These are phyloP conservation scores for Scorias spongiosa DNA, from an alignment of 2,329 filamentous ascomycete genomes.

Conservation along the genomic window DNA sequence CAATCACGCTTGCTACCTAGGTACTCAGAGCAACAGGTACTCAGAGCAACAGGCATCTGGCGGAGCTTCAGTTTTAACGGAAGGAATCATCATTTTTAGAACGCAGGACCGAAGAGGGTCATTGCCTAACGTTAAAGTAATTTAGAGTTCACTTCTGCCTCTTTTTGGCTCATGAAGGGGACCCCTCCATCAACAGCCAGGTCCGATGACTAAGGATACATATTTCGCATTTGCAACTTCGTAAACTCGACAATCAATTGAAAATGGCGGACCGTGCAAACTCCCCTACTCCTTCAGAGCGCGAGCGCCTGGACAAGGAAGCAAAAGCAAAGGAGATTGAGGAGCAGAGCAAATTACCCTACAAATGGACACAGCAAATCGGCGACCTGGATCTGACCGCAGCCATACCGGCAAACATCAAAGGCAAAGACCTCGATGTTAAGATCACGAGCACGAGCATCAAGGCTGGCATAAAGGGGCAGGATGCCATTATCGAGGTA, in stretches of 20 bases:
- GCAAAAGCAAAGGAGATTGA: conserved; percentile 57
- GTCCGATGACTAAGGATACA: not conserved
- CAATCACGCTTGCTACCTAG: no score
- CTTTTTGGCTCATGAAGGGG: no score
- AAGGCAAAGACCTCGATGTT: conserved; percentile 69
- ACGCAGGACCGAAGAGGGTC: no score
- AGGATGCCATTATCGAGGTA: conserved; percentile 70
- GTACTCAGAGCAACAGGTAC: no score
- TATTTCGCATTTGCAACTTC: not conserved
- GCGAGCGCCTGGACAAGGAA: conserved; percentile 40
- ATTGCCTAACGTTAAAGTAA: no score
- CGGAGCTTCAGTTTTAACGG: no score
- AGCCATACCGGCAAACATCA: conserved; percentile 65
- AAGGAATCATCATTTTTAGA: no score
- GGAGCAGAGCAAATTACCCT: conserved; percentile 82
- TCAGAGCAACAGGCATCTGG: no score
- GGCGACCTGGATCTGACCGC: conserved; percentile 70
- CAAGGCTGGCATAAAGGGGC: conserved; percentile 71
- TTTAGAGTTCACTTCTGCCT: no score
- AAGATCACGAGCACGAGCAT: conserved; percentile 67
- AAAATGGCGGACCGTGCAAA: conserved; percentile 11
- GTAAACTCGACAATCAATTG: not conserved
- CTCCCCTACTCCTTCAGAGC: conserved; percentile 38
- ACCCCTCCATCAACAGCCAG: no score
- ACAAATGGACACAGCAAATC: conserved; percentile 95